Base-by-base conservation (phyloP, 2,329 filamentous ascomycete genomes). In the Tolypocladium endophyticum region DNA sequence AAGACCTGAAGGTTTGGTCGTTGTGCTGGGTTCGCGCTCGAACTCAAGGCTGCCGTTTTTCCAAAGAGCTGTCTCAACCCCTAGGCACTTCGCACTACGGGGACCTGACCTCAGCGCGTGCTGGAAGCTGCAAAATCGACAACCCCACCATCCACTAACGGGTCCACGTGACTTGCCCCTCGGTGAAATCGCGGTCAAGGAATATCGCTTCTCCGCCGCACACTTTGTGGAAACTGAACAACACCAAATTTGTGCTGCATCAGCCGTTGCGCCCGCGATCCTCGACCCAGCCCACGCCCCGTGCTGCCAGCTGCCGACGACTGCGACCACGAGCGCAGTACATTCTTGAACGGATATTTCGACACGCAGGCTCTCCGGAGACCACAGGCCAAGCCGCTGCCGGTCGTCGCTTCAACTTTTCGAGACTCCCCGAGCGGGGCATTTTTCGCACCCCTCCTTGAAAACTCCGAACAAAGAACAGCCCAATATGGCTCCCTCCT, bases 401-500 rank as follows among this genome's bases (percentile, higher is more conserved):
- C 63, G 61, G 62, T 60, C 66, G 54, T 63, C 65, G 64, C 47
- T 35, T 58, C 52, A 53, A 30, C 41, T 58, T 60, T 62, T 60
- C 56, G 53, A 56, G 60, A 55, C 62, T 59, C 58, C 61, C 61
- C 56, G 69, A 71, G 73, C 73, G 73, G 72, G 73, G 72, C 73
- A 62, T 68, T 68, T 70, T 68, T 60, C 66, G 60, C 67, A 71
- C 70, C 71, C 71, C 71, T 70, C 69, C 67, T 64, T 63, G 60
- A 62, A 63, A 63, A 64, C 57, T 63, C 62, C 25, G 55, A 69
- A 61, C 66, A 56, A 67, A 65, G 62, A 68, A 68, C 70, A 64
- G 70, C 78, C 80, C 80, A 92, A 76, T 79, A 97, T 97, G 92
- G 91, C 93, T 77, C 74, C 74, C 60, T 92, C 90, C 73, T 97